Percentiles rank a stretch among this genome's conserved stretches.
Evolutionary conservation across 768 basidiomycete genomes (phyloP).

Genomic region (Suillus plorans): DNA sequence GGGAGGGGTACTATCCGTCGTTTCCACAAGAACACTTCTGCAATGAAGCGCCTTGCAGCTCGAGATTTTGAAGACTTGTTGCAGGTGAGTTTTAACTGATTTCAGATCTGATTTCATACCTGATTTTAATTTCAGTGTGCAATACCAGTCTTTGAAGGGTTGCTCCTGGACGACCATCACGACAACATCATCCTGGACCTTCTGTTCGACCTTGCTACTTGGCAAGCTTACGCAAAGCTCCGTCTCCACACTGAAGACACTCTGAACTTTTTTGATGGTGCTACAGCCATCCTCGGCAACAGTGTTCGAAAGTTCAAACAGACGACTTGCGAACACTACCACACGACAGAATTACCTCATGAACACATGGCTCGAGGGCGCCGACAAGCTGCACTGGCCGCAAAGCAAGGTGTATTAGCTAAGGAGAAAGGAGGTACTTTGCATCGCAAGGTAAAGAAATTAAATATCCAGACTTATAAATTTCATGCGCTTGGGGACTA

Average conservation of each 20-base stretch:
- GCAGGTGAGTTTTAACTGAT: too few relatives aligned
- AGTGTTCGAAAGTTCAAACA: constrained; percentile 21
- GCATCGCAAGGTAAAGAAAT: constrained; percentile 1
- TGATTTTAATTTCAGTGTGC: constrained; percentile 28
- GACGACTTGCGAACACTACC: constrained; percentile 19
- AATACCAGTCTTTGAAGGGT: constrained; percentile 37
- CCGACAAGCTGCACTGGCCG: constrained; percentile 3
- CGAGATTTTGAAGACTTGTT: too few relatives aligned
- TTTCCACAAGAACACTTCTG: too few relatives aligned
- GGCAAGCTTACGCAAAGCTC: constrained; percentile 37
- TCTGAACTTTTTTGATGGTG: constrained; percentile 19
- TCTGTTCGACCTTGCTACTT: constrained; percentile 27
- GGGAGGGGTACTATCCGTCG: too few relatives aligned
- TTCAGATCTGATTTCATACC: too few relatives aligned
- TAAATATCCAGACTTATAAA: neutral
- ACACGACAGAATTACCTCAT: constrained; percentile 28
- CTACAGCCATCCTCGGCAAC: constrained; percentile 20
- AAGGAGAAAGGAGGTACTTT: neutral
- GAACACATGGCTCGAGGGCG: constrained; percentile 26
- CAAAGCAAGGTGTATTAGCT: neutral
- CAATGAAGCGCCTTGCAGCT: too few relatives aligned
- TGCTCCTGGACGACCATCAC: constrained; percentile 25
- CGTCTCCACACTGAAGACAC: constrained; percentile 27
- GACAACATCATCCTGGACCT: constrained; percentile 19
- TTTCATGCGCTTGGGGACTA: neutral